Evolutionary conservation across 2,329 filamentous ascomycete species (phyloP).

Genomic region (Apiospora rasikravindrae): DNA sequence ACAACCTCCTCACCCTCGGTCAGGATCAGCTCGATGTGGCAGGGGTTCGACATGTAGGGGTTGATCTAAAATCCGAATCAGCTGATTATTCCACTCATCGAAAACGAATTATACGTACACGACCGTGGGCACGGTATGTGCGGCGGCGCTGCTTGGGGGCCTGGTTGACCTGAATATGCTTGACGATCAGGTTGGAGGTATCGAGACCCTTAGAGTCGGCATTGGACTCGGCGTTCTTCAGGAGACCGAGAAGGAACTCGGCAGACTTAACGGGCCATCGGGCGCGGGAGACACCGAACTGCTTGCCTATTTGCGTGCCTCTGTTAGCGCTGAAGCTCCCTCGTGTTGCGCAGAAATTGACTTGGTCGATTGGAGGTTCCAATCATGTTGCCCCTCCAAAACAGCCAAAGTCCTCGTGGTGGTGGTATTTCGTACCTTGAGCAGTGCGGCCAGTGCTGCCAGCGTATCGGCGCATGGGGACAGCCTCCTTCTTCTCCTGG

Average conservation of each 20-base stretch:
- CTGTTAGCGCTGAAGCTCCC: neutral
- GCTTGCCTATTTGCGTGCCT: conserved; percentile 74
- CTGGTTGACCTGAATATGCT: conserved; percentile 99
- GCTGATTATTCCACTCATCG: conserved; percentile 18
- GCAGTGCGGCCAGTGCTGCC: conserved; percentile 94
- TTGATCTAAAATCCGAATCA: conserved; percentile 74
- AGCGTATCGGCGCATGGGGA: conserved; percentile 97
- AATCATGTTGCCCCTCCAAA: neutral
- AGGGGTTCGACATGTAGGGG: conserved; percentile 99
- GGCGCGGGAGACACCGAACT: conserved; percentile 96
- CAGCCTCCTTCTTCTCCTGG: conserved; percentile 93
- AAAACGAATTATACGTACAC: conserved; percentile 70
- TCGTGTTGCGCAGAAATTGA: neutral
- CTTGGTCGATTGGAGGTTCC: neutral
- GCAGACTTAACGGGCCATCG: conserved; percentile 99
- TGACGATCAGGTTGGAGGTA: conserved; percentile 95
- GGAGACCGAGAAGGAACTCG: conserved; percentile 94
- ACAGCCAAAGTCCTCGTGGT: neutral
- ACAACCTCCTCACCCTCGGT: conserved; percentile 97
- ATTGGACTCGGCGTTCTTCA: conserved; percentile 97
- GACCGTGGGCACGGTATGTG: conserved; percentile 99
- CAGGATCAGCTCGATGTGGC: conserved; percentile 99
- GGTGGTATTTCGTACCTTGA: conserved; percentile 77
- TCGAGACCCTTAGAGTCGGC: conserved; percentile 97
- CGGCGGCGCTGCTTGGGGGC: conserved; percentile 98